Evolutionary conservation across 768 basidiomycete species (phyloP).

Genomic region (Scleroderma citrinum): DNA sequence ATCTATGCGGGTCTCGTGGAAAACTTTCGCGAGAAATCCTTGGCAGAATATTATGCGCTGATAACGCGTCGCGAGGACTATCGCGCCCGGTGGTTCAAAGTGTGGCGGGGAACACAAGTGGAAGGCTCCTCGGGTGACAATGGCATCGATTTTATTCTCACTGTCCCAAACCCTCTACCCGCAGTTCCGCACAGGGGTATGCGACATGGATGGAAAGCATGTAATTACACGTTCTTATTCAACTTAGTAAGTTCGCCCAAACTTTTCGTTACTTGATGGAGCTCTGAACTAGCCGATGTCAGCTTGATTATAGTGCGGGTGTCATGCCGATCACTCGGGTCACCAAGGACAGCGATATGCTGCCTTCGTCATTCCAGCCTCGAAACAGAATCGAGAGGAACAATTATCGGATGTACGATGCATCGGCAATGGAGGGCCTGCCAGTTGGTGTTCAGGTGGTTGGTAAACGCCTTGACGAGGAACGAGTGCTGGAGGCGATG

Average conservation of each 20-base stretch:
- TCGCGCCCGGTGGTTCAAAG: constrained; percentile 34
- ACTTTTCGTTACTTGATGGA: not conserved
- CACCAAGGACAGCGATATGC: constrained; percentile 27
- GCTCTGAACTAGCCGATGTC: not conserved
- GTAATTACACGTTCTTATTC: constrained; percentile 62
- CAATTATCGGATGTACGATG: constrained; percentile 38
- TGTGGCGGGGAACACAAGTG: constrained; percentile 24
- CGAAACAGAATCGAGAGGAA: constrained; percentile 35
- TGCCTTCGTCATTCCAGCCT: constrained; percentile 17
- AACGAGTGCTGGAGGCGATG: constrained; percentile 43
- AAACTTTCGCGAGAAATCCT: constrained; percentile 42
- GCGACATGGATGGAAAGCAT: constrained; percentile 51
- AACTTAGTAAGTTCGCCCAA: constrained; percentile 48
- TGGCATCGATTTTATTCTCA: constrained; percentile 57
- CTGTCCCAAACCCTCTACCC: constrained; percentile 56
- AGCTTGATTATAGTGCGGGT: constrained; percentile 42
- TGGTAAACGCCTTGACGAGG: constrained; percentile 41
- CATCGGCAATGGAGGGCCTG: constrained; percentile 37
- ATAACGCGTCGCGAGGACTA: constrained; percentile 41
- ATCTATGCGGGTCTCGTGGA: constrained; percentile 51
- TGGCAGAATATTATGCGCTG: constrained; percentile 45
- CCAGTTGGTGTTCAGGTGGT: constrained; percentile 41
- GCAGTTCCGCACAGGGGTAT: constrained; percentile 50
- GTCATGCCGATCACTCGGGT: constrained; percentile 42
- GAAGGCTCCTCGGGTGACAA: constrained; percentile 28